Evolutionary conservation across 441 rosid genomes (phyloP).

Genomic region (Raphanus hybrid): DNA sequence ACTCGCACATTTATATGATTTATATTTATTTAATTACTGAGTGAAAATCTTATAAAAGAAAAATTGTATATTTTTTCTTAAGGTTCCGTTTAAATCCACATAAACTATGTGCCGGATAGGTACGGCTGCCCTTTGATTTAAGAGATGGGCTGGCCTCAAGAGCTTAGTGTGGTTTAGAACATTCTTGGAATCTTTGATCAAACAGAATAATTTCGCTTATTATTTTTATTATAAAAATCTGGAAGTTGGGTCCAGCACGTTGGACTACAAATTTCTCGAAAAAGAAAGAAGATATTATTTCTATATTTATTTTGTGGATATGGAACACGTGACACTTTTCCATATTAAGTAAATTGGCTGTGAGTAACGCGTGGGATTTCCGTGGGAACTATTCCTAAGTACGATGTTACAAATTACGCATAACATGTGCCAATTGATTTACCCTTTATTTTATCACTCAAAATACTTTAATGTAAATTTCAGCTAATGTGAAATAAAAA

Average conservation of each 20-base stretch:
- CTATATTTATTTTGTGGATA: slow-evolving; percentile 28
- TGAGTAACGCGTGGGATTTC: slow-evolving; percentile 39
- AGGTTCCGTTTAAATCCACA: too few species aligned
- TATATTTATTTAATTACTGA: too few species aligned
- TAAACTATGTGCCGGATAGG: background rate
- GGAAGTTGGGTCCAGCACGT: slow-evolving; percentile 39
- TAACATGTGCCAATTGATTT: slow-evolving; percentile 7
- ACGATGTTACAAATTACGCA: slow-evolving; percentile 4
- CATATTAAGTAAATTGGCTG: slow-evolving; percentile 27
- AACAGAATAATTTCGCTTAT: background rate
- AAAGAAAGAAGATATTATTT: background rate
- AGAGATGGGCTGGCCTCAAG: background rate
- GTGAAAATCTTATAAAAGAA: too few species aligned
- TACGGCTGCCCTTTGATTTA: background rate
- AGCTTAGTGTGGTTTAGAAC: background rate
- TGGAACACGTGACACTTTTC: slow-evolving; percentile 37
- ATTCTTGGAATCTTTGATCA: slow-evolving; percentile 19
- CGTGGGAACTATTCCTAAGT: slow-evolving; percentile 34
- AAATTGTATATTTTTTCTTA: too few species aligned
- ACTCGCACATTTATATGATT: too few species aligned
- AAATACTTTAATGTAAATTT: background rate
- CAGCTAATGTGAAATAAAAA: background rate
- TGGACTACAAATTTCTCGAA: slow-evolving; percentile 30
- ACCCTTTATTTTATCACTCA: background rate
- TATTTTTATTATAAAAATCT: background rate